Percentiles rank a stretch among this genome's conserved stretches.
phyloP scores from a whole-genome alignment of 495 filamentous ascomycete species.

The Penicillium mononematosum region DNA sequence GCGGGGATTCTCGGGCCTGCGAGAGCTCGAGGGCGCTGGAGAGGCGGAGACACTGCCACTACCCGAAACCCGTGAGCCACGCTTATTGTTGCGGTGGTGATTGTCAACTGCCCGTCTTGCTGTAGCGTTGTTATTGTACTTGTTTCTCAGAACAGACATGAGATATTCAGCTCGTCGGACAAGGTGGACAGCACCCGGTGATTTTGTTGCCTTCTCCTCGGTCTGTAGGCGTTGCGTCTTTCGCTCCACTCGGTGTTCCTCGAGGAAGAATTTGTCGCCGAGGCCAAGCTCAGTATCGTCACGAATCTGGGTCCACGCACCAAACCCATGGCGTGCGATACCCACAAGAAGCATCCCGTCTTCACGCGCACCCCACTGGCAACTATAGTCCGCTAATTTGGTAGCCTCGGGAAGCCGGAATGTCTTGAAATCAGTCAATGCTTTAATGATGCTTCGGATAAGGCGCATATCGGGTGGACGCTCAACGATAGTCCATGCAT shows the following conservation, averaged over 20 bases:
- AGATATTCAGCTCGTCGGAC: conserved; percentile 94
- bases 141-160: conserved; percentile 82
- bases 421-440: conserved; percentile 61
- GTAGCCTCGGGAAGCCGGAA: conserved; percentile 91
- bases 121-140: conserved; percentile 60
- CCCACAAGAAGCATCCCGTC: conserved; percentile 97
- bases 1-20: conserved; percentile 23
- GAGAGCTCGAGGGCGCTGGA: conserved; percentile 47
- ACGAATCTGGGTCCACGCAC: conserved; percentile 87
- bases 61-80: conserved; percentile 45
- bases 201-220: conserved; percentile 75
- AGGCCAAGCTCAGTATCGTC: conserved; percentile 87
- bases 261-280: conserved; percentile 90
- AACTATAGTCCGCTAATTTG: conserved; percentile 82
- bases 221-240: conserved; percentile 84
- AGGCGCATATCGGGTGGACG: conserved; percentile 85
- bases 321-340: conserved; percentile 89
- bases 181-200: conserved; percentile 92
- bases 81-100: conserved; percentile 84
- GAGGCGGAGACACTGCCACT: conserved; percentile 53
- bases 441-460: conserved; percentile 66
- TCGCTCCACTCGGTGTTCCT: conserved; percentile 96
- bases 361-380: conserved; percentile 85
- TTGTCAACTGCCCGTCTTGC: conserved; percentile 84
- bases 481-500: conserved; percentile 90